These are phyloP conservation scores for Pseudozyma pruni DNA, from an alignment of 1,284 basidiomycete genomes.

Conservation along the genomic window DNA sequence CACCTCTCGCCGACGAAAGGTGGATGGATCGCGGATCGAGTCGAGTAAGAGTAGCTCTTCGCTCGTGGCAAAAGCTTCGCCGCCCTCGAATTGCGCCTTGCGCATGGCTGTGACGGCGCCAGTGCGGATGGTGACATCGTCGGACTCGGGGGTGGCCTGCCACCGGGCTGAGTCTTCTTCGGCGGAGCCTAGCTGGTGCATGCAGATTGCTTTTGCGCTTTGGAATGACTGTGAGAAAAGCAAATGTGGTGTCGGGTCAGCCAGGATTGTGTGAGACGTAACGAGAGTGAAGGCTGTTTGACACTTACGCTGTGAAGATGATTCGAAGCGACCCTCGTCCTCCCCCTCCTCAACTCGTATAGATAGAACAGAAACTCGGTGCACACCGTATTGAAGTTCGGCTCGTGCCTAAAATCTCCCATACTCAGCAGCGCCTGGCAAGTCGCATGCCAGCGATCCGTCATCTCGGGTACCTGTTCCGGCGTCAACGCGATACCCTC, in stretches of 20 bases:
- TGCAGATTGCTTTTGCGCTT: slow-evolving; percentile 28
- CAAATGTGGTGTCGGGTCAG: background rate
- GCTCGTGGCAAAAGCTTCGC: slow-evolving; percentile 38
- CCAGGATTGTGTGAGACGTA: background rate
- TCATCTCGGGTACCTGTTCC: slow-evolving; percentile 51
- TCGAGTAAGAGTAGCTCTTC: slow-evolving; percentile 34
- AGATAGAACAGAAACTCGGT: slow-evolving; percentile 48
- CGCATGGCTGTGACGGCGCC: slow-evolving; percentile 45
- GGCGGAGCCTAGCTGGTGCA: slow-evolving; percentile 49
- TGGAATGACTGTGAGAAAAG: slow-evolving; percentile 21
- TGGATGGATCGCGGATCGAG: slow-evolving; percentile 9
- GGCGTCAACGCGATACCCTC: slow-evolving; percentile 50
- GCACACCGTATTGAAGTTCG: slow-evolving; percentile 58
- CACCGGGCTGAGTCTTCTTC: slow-evolving; percentile 42
- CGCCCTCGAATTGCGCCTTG: slow-evolving; percentile 42
- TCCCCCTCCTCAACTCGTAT: slow-evolving; percentile 36
- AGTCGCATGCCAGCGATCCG: slow-evolving; percentile 54
- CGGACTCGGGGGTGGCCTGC: slow-evolving; percentile 23
- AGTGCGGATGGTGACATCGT: slow-evolving; percentile 41
- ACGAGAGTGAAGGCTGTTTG: background rate
- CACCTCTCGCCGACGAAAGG: slow-evolving; percentile 20
- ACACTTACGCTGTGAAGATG: slow-evolving; percentile 24
- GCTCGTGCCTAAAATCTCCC: slow-evolving; percentile 49
- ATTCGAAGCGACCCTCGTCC: slow-evolving; percentile 14
- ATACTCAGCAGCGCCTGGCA: slow-evolving; percentile 52